Conservation (phyloP, 2,329 filamentous ascomycete genomes). For the Exophiala lecanii-corni region DNA sequence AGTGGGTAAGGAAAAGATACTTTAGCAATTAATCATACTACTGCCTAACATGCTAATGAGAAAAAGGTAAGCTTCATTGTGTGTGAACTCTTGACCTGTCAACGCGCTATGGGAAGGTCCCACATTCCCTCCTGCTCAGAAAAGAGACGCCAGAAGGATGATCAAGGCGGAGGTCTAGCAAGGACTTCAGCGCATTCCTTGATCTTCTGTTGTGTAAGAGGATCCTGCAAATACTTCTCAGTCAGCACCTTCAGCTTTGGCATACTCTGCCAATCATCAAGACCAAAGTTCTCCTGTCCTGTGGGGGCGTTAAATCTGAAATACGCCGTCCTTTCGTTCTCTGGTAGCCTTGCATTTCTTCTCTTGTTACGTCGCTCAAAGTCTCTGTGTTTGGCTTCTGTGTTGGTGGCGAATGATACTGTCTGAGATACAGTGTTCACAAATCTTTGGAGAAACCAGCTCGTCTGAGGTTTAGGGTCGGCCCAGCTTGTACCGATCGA, state of each 20-base stretch:
- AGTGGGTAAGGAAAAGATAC: too few species aligned
- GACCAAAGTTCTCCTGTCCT: background rate
- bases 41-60: too few species aligned
- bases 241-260: background rate
- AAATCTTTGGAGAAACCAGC: background rate
- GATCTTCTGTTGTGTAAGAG: background rate
- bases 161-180: background rate
- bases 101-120: too few species aligned
- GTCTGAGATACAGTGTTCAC: background rate
- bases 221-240: background rate
- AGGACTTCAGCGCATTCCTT: background rate
- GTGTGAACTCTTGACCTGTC: too few species aligned
- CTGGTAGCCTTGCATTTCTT: background rate
- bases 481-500: slow-evolving; percentile 3
- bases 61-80: too few species aligned
- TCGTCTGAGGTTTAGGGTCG: background rate
- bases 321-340: background rate
- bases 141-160: too few species aligned
- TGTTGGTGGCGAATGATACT: slow-evolving; percentile 2
- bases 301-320: slow-evolving; percentile 2
- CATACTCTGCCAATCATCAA: slow-evolving; percentile 2
- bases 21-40: too few species aligned
- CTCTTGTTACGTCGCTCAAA: slow-evolving; percentile 3
- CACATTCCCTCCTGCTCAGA: too few species aligned
- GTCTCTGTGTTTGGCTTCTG: slow-evolving; percentile 6